Evolutionary conservation across 371 early-diverging fungal species (phyloP).

Genomic region (Fennellomyces sp.): DNA sequence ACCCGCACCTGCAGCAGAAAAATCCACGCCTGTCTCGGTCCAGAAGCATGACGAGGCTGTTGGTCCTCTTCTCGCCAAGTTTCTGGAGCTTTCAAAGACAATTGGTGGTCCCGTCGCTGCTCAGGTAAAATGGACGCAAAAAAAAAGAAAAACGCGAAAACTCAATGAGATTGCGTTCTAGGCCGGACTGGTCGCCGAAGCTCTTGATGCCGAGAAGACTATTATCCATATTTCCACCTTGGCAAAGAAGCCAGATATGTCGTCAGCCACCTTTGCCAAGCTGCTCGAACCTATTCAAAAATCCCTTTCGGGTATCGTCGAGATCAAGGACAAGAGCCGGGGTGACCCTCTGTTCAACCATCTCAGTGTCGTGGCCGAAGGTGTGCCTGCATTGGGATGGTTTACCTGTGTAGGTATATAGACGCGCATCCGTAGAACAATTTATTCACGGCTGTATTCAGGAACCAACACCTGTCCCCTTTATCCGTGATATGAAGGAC

Average conservation of each 20-base stretch:
- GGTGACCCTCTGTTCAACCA: conserved; percentile 78
- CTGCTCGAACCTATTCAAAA: conserved; percentile 75
- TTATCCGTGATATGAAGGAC: conserved; percentile 88
- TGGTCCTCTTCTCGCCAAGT: conserved; percentile 55
- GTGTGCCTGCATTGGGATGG: conserved; percentile 93
- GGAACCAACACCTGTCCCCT: conserved; percentile 90
- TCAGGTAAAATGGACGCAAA: conserved; percentile 56
- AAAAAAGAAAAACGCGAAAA: background rate
- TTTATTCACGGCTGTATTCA: conserved; percentile 12
- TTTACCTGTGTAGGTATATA: conserved; percentile 73
- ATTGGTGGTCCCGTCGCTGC: conserved; percentile 75
- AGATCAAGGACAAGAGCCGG: conserved; percentile 78
- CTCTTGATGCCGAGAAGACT: conserved; percentile 71
- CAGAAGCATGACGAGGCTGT: conserved; percentile 74
- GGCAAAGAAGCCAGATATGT: conserved; percentile 79
- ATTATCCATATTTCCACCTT: conserved; percentile 75
- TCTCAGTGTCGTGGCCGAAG: conserved; percentile 85
- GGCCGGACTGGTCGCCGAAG: conserved; percentile 49
- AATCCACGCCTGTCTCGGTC: conserved; percentile 52
- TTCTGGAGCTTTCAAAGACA: conserved; percentile 53
- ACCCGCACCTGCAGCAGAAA: conserved; percentile 22
- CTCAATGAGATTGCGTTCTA: conserved; percentile 6
- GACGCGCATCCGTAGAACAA: too few relatives aligned
- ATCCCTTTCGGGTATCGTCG: conserved; percentile 66
- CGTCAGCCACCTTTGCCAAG: conserved; percentile 53